Percentiles rank a stretch among this genome's conserved stretches.
phyloP scores from a whole-genome alignment of 805 yeast genomes.

The Monosporozyma siamensis region DNA sequence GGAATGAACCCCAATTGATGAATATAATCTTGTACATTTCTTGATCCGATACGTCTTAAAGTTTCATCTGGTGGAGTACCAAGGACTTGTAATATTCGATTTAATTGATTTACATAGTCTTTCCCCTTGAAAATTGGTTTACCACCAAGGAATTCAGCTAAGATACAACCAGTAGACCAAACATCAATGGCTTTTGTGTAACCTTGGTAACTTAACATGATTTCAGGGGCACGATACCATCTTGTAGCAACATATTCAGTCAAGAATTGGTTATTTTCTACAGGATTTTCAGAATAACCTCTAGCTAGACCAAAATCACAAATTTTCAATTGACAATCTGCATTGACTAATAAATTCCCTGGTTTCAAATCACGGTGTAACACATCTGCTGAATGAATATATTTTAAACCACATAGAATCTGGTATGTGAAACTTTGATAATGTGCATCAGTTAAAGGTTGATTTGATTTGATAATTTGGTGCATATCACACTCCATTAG shows the following conservation, averaged over 20 bases:
- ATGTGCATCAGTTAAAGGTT: constrained; percentile 88
- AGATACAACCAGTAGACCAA: constrained; percentile 96
- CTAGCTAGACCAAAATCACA: constrained; percentile 96
- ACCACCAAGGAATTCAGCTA: constrained; percentile 89
- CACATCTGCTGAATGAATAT: constrained; percentile 86
- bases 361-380: constrained; percentile 93
- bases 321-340: constrained; percentile 91
- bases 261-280: constrained; percentile 82
- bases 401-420: constrained; percentile 80
- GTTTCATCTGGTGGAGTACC: constrained; percentile 88
- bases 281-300: constrained; percentile 76
- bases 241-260: constrained; percentile 98
- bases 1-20: constrained; percentile 77
- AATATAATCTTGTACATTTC: constrained; percentile 86
- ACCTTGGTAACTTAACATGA: constrained; percentile 88
- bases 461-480: constrained; percentile 90
- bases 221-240: constrained; percentile 98
- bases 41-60: constrained; percentile 62
- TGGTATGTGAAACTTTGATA: constrained; percentile 90
- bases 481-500: constrained; percentile 98
- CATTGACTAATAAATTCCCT: constrained; percentile 83
- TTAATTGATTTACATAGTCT: constrained; percentile 91
- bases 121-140: constrained; percentile 88
- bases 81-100: constrained; percentile 72
- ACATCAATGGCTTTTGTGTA: constrained; percentile 94